Conservation (phyloP, 73 alveolate genomes). For the Stentor coeruleus region DNA sequence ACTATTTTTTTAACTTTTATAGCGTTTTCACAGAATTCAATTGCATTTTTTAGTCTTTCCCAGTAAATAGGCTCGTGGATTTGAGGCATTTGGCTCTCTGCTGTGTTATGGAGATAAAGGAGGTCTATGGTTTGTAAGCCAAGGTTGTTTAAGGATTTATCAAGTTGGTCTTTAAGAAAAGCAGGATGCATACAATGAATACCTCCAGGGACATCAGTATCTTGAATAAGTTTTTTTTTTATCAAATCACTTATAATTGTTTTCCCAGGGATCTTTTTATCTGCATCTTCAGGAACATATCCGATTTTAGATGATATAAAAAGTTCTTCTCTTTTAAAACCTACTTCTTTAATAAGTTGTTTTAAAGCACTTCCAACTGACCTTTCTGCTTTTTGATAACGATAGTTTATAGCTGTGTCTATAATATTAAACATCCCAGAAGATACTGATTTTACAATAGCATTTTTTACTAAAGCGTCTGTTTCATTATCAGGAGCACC, state of each 20-base stretch:
- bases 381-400: conserved; percentile 86
- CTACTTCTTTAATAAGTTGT: conserved; percentile 42
- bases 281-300: conserved; percentile 87
- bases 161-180: conserved; percentile 54
- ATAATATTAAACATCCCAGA: conserved; percentile 80
- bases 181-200: conserved; percentile 88
- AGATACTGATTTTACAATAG: conserved; percentile 49
- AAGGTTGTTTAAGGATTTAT: conserved; percentile 50
- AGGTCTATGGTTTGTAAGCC: conserved; percentile 73
- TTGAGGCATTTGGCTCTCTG: conserved; percentile 74
- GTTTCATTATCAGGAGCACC: conserved; percentile 86
- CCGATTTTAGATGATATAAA: conserved; percentile 80
- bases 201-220: conserved; percentile 71
- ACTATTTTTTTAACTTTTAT: conserved; percentile 52
- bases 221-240: conserved; percentile 40
- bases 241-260: conserved; percentile 48
- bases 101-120: conserved; percentile 75
- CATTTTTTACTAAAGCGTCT: conserved; percentile 66
- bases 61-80: conserved; percentile 54
- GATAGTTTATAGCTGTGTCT: conserved; percentile 87
- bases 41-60: conserved; percentile 63
- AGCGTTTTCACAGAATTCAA: conserved; percentile 67
- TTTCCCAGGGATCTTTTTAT: conserved; percentile 68
- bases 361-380: conserved; percentile 78
- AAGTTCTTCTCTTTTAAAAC: conserved; percentile 64